Evolutionary conservation across 495 filamentous ascomycete species (phyloP), one percentile per base, ranked within the genome.

Genomic region (Penicillium angulare): DNA sequence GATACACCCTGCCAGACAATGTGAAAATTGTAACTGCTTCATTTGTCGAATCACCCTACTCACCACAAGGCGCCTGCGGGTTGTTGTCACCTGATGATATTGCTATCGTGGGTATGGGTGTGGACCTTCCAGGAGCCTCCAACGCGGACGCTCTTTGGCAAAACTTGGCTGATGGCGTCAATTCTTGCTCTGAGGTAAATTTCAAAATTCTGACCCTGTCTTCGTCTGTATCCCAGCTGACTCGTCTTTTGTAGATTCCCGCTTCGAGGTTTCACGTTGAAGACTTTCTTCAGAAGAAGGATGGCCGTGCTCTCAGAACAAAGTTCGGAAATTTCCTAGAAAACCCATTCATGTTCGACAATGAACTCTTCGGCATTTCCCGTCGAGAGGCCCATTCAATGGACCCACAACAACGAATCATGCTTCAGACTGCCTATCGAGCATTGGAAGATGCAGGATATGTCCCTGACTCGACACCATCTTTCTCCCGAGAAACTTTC

Each of bases 401-500:
- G 41, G 77, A 80, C 49, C 76, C 77, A 0, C 76, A 80, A 48
- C 77, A 80, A 35, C 60, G 75, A 5, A 52, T 76, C 1, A 53
- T 69, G 7, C 50, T 79, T 1, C 75, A 80, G 54, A 56, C 61
- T 15, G 53, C 63, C 0, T 79, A 75, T 49, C 74, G 78, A 55
- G 66, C 64, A 0, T 50, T 83, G 0, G 76, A 79, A 47, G 61
- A 66, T 52, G 74, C 73, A 1, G 80, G 80, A 0, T 42, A 42
- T 42, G 16, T 42, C 10, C 35, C 35, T 17, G 39, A 23, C 12
- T 22, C 39, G 12, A 42, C 39, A 7, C 35, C 35, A 5, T 39
- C 35, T 4, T 23, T 13, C 16, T 23, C 20, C 4, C 7, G 39
- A 9, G 8, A 22, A 13, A 42, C 39, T 2, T 23, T 42, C 39